A percentile compares a stretch with the other conserved stretches of the same genome.
Evolutionary conservation across 2,329 filamentous ascomycete species (phyloP).

Genomic region (Botrytis byssoidea): DNA sequence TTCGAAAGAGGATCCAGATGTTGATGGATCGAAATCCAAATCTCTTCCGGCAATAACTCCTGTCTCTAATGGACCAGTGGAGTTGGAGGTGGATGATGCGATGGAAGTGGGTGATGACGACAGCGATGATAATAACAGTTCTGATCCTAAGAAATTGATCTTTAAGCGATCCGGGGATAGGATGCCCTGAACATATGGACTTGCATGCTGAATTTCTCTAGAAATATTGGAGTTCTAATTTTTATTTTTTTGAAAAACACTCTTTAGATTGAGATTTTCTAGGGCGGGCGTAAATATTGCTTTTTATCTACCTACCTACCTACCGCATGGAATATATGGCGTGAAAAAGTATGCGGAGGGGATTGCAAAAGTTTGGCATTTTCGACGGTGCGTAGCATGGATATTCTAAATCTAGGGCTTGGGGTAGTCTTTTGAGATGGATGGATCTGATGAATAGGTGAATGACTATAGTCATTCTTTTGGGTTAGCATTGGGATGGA

Average conservation of each 20-base stretch:
- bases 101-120: constrained; percentile 33
- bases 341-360: background rate
- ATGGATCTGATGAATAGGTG: background rate
- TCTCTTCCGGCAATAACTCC: background rate
- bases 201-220: background rate
- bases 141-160: constrained; percentile 29
- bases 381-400: background rate
- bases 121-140: constrained; percentile 24
- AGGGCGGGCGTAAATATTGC: background rate
- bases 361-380: background rate
- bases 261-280: background rate
- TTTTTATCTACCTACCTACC: background rate
- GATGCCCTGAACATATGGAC: constrained; percentile 10
- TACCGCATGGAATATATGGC: background rate
- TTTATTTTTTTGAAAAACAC: background rate
- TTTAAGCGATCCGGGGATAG: constrained; percentile 35
- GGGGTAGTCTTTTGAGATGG: background rate
- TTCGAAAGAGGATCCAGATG: constrained; percentile 11
- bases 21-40: background rate
- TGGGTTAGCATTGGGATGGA: background rate
- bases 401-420: background rate
- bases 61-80: background rate
- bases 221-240: background rate
- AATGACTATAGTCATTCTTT: background rate
- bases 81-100: constrained; percentile 31